These are phyloP conservation scores for Aureobasidium sp. DNA, from an alignment of 2,329 filamentous ascomycete genomes.

Conservation along the genomic window DNA sequence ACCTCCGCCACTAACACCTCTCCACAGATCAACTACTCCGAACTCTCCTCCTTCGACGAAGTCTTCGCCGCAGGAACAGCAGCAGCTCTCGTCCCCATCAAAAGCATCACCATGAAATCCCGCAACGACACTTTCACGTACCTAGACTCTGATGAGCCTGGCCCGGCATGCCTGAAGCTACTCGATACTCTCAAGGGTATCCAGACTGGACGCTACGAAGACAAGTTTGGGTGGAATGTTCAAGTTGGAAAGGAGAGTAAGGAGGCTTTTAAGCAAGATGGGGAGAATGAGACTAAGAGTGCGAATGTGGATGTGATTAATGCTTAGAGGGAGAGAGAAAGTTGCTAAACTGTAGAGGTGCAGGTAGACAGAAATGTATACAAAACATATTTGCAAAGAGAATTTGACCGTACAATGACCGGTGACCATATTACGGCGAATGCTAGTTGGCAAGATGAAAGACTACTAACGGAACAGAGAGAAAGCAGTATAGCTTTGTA, in stretches of 20 bases:
- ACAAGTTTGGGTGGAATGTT: conserved; percentile 65
- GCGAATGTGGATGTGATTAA: neutral
- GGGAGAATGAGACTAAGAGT: neutral
- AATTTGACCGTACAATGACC: no score
- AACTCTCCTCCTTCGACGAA: conserved; percentile 58
- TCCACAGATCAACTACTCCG: conserved; percentile 47
- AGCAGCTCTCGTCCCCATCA: conserved; percentile 82
- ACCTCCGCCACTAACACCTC: no score
- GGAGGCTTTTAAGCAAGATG: neutral
- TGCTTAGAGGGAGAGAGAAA: neutral
- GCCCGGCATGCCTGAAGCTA: conserved; percentile 63
- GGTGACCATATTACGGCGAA: no score
- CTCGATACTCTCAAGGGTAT: conserved; percentile 73
- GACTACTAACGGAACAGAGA: no score
- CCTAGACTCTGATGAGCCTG: conserved; percentile 55
- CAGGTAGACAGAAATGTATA: no score
- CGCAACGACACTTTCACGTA: conserved; percentile 49
- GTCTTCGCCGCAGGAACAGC: conserved; percentile 90
- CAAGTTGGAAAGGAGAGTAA: conserved; percentile 22
- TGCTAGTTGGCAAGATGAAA: no score
- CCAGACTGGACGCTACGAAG: conserved; percentile 70
- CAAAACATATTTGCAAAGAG: no score
- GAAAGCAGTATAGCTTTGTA: no score
- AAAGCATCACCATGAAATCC: conserved; percentile 69
- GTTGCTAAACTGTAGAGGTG: no score